A percentile compares a stretch with the other conserved stretches of the same genome.
Evolutionary conservation across 208 protist species (phyloP).

Genomic region (Phytomonas sp.): DNA sequence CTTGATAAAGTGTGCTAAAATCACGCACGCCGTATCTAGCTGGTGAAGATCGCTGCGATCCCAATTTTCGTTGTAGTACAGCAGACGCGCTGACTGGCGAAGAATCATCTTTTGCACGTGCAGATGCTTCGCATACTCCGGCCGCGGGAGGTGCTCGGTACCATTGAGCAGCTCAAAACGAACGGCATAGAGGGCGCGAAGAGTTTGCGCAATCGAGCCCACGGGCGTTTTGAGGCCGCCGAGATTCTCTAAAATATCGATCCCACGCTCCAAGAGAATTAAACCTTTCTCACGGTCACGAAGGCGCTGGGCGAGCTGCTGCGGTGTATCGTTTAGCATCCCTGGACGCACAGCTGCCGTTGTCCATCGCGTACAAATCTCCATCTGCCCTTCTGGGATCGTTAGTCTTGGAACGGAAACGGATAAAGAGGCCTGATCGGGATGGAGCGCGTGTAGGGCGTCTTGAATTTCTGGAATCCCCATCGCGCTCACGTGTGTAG

Average conservation of each 20-base stretch:
- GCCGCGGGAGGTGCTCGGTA: conserved; percentile 59
- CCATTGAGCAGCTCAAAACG: conserved; percentile 76
- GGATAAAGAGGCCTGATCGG: neutral
- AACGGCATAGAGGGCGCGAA: conserved; percentile 55
- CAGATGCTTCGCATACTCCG: conserved; percentile 30
- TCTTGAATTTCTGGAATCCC: conserved; percentile 73
- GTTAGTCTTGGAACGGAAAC: neutral
- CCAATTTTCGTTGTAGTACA: conserved; percentile 68
- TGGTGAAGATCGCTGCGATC: conserved; percentile 54
- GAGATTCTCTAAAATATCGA: conserved; percentile 67
- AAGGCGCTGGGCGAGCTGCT: conserved; percentile 19
- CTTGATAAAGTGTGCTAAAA: conserved; percentile 70
- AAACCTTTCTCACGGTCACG: conserved; percentile 48
- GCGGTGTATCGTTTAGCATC: conserved; percentile 9
- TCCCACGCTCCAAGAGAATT: conserved; percentile 47
- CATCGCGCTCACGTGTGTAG: conserved; percentile 36
- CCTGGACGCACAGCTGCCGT: conserved; percentile 12
- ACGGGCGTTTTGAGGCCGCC: conserved; percentile 23
- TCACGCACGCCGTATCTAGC: conserved; percentile 63
- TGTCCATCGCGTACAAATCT: conserved; percentile 8
- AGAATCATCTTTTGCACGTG: conserved; percentile 60
- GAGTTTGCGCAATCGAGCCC: conserved; percentile 24
- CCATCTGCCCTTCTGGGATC: neutral
- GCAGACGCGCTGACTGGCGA: conserved; percentile 42
- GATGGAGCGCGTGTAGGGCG: conserved; percentile 34